Base-by-base conservation (phyloP, 345 rosid species). In the Aquilaria yunnanensis region DNA sequence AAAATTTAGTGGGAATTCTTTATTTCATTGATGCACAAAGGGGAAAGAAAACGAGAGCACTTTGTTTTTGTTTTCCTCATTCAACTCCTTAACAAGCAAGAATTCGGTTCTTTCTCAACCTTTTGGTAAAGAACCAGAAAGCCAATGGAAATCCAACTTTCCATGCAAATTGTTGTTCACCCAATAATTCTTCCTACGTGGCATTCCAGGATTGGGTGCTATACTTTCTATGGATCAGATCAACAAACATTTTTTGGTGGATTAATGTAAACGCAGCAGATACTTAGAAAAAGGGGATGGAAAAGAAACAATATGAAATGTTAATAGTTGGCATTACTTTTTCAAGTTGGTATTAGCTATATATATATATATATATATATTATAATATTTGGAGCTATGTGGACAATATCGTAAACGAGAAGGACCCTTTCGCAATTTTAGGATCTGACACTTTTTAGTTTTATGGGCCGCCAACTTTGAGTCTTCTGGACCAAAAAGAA, bases 201-300 rank as follows among this genome's bases (percentile, higher is more conserved):
- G 41, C 57, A 5, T 4, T 4, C 4, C 4, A 1, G 4, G 5
- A 59, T 45, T 70, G 67, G 72, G 14, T 1, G 0, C 12, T 29
- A 4, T 0, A 57, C n/a, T 8, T 37, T 10, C 53, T 49, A 60
- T 60, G 75, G 79, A 64, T 75, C 37, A 63, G 57, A 71, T 67
- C 69, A 43, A 63, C 46, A 9, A 3, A 30, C 54, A 59, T 60
- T 61, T 41, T 53, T 29, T 49, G 45, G 60, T 32, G 59, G 66
- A 66, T 67, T 37, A 37, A 37, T 66, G 70, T 70, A 74, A 23
- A 29, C 50, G 16, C 14, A 2, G 23, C 47, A 61, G 11, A 48
- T 47, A 47, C 59, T 64, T 49, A 54, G 23, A 23, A 55, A 55
- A 64, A 64, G 60, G 47, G 47, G 32, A 55, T 32, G 11, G n/a